phyloP scores from a whole-genome alignment of 2,329 filamentous ascomycete species.

The Aspergillus hortae region DNA sequence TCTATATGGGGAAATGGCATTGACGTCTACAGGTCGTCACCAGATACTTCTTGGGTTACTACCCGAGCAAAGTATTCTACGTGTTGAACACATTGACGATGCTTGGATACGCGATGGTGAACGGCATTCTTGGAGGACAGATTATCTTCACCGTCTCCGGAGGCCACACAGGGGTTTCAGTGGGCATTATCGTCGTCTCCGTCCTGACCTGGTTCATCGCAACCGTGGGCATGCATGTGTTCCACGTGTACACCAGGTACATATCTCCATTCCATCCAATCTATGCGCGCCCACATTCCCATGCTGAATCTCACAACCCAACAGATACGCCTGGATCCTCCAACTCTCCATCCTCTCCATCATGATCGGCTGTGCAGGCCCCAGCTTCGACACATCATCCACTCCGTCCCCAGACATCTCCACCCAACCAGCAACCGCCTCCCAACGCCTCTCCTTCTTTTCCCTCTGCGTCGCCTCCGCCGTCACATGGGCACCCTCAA shows the following conservation, averaged over 20 bases:
- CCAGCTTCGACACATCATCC: constrained; percentile 28
- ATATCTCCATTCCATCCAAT: neutral
- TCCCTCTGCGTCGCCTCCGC: constrained; percentile 31
- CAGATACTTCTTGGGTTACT: constrained; percentile 41
- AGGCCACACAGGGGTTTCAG: constrained; percentile 30
- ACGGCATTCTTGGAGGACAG: constrained; percentile 39
- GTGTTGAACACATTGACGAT: constrained; percentile 39
- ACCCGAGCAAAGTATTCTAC: constrained; percentile 35
- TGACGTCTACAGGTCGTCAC: constrained; percentile 26
- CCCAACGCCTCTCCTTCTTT: constrained; percentile 33
- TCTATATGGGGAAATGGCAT: neutral
- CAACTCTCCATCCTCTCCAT: constrained; percentile 29
- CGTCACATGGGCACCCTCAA: constrained; percentile 30
- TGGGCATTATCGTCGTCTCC: constrained; percentile 34
- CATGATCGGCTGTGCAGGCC: constrained; percentile 38
- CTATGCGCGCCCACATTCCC: neutral
- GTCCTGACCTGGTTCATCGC: constrained; percentile 31
- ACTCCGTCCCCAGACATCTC: constrained; percentile 17
- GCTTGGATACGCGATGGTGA: constrained; percentile 40
- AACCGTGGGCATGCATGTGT: constrained; percentile 36
- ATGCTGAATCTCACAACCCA: neutral
- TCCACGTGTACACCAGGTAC: constrained; percentile 38
- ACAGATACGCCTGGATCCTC: constrained; percentile 18
- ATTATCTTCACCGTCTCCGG: constrained; percentile 37
- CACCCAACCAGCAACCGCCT: constrained; percentile 16